Conservation (phyloP, 2,329 filamentous ascomycete genomes). For the Periconia macrospinosa region DNA sequence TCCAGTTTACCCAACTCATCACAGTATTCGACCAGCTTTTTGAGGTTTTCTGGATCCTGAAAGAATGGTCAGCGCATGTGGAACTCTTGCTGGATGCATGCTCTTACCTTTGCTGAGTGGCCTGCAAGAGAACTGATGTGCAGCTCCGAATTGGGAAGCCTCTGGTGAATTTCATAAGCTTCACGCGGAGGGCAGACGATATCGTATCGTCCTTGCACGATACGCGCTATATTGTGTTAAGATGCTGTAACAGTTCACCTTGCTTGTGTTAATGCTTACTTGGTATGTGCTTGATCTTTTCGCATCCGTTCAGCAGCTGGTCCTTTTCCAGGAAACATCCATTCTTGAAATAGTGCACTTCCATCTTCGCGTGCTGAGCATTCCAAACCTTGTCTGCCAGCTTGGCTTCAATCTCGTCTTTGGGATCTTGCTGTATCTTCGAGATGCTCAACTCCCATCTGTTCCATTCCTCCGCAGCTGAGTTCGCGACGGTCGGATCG, state of each 20-base stretch:
- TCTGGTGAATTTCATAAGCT: constrained; percentile 44
- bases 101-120: constrained; percentile 20
- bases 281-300: constrained; percentile 38
- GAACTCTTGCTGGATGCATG: not conserved
- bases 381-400: constrained; percentile 25
- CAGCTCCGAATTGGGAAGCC: constrained; percentile 30
- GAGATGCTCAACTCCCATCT: constrained; percentile 29
- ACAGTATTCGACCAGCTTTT: constrained; percentile 9
- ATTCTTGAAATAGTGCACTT: constrained; percentile 46
- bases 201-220: constrained; percentile 48
- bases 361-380: constrained; percentile 41
- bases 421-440: constrained; percentile 9
- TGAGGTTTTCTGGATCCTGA: constrained; percentile 12
- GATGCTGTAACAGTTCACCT: not conserved
- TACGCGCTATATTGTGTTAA: constrained; percentile 22
- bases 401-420: constrained; percentile 10
- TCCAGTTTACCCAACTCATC: constrained; percentile 9
- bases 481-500: constrained; percentile 18
- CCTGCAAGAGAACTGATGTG: constrained; percentile 27
- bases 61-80: not conserved
- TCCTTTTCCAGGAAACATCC: constrained; percentile 43
- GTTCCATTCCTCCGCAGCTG: constrained; percentile 35
- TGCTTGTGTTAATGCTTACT: constrained; percentile 4
- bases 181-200: constrained; percentile 45
- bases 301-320: constrained; percentile 37